Percentiles rank a stretch among this genome's conserved stretches.
Conservation (phyloP, 495 filamentous ascomycete species). For the Podospora pseudopauciseta region DNA sequence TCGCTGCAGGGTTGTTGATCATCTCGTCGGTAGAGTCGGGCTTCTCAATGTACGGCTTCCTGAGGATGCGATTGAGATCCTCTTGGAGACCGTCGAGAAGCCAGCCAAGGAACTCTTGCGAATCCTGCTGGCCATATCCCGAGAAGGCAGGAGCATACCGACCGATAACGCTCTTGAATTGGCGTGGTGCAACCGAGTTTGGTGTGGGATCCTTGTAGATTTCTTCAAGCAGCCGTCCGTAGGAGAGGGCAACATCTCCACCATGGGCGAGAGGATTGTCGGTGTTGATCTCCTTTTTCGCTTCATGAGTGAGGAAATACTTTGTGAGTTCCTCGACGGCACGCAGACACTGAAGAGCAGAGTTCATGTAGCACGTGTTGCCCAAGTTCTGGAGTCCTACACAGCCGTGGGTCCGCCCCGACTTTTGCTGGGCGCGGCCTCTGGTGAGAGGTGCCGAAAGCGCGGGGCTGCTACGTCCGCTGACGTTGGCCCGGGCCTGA, state of each 20-base stretch:
- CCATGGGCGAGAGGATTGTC: constrained; percentile 78
- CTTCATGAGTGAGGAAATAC: constrained; percentile 77
- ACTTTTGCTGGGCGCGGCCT: constrained; percentile 59
- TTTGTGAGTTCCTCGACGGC: constrained; percentile 86
- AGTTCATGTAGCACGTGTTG: constrained; percentile 99
- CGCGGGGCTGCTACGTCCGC: constrained; percentile 64
- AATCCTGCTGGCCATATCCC: constrained; percentile 94
- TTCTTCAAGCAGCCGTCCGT: constrained; percentile 65
- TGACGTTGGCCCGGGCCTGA: constrained; percentile 33
- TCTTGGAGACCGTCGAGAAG: constrained; percentile 92
- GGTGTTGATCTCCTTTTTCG: constrained; percentile 74
- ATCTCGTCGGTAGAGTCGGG: constrained; percentile 97
- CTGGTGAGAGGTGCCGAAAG: constrained; percentile 55
- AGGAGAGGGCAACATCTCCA: constrained; percentile 77
- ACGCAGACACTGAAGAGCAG: constrained; percentile 87
- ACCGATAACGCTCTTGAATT: constrained; percentile 79
- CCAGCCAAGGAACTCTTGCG: constrained; percentile 96
- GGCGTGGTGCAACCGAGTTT: constrained; percentile 63
- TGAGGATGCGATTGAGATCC: constrained; percentile 86
- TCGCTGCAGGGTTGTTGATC: constrained; percentile 72
- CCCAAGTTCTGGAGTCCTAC: constrained; percentile 86
- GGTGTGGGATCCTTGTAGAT: constrained; percentile 64
- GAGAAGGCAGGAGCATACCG: constrained; percentile 79
- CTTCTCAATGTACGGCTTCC: constrained; percentile 97
- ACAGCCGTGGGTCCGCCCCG: constrained; percentile 62